Conservation (phyloP, 441 rosid genomes). For the Erysimum pusillum region DNA sequence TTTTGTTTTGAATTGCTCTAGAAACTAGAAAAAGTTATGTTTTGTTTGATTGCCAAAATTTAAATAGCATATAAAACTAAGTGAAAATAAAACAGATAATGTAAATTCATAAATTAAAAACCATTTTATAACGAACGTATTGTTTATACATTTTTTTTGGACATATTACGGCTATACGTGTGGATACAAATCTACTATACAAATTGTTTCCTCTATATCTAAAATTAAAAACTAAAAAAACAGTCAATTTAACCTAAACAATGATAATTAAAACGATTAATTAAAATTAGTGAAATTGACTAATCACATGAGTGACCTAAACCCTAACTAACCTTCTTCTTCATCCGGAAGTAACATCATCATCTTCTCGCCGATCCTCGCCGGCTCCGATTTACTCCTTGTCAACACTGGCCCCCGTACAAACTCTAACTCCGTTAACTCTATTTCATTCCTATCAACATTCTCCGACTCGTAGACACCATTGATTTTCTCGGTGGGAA, state of each 20-base stretch:
- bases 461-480: slow-evolving; percentile 39
- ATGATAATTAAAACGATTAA: slow-evolving; percentile 32
- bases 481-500: slow-evolving; percentile 7
- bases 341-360: slow-evolving; percentile 56
- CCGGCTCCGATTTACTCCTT: slow-evolving; percentile 88
- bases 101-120: background rate
- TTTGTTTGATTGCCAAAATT: slow-evolving; percentile 27
- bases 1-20: background rate
- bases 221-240: background rate
- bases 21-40: background rate
- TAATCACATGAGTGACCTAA: slow-evolving; percentile 54
- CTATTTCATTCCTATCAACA: slow-evolving; percentile 28
- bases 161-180: slow-evolving; percentile 26
- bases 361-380: slow-evolving; percentile 65
- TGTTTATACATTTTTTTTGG: background rate
- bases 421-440: slow-evolving; percentile 27
- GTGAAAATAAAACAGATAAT: background rate
- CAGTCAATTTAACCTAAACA: slow-evolving; percentile 34
- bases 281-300: slow-evolving; percentile 41
- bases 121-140: slow-evolving; percentile 7
- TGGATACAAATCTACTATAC: slow-evolving; percentile 40
- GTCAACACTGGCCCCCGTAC: slow-evolving; percentile 55
- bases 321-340: slow-evolving; percentile 65
- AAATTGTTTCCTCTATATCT: slow-evolving; percentile 32
- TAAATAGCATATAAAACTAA: background rate